Evolutionary conservation across 2,329 filamentous ascomycete species (phyloP), one percentile per base, ranked within the genome.

Genomic region (Ceratocystis smalleyi): DNA sequence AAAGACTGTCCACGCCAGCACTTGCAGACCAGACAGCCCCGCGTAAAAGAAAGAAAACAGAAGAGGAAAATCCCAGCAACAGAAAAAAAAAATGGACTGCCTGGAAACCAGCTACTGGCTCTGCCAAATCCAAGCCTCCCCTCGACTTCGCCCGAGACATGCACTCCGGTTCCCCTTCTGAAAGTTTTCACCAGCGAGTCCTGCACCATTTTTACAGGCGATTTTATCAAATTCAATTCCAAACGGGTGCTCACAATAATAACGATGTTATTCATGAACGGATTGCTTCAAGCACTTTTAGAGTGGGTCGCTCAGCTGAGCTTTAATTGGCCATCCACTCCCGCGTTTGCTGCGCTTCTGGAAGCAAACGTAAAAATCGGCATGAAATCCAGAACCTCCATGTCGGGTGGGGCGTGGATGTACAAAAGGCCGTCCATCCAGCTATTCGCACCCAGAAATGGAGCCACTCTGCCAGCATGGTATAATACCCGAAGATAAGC

Each of bases 311-410:
- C 12, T 43, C 22, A 61, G 17, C 60, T 51, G n/a, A 8, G 5
- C 35, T 61, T 49, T 64, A 40, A 64, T 61, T 64, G 63, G 63
- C 35, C 15, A 35, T 12, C 15, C 12, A 43, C 63, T 61, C 63
- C 63, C 63, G 63, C 59, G 63, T 60, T 40, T 64, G 63, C 24
- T 64, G 57, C 63, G 63, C 63, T 64, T 64, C 63, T 59, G 54
- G 63, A 64, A 64, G 43, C 54, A 64, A 64, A 24, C 54, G 54
- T 24, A 47, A 49, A 22, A 64, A 61, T 64, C 32, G 63, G 60
- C 61, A 64, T 59, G 45, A 59, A 59, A 61, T 55, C 57, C 40
- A 24, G 43, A 24, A 47, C n/a, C 55, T 35, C 45, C 63, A 64
- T 64, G 55, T 57, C 45, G 35, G 40, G 43, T 32, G 63, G 63